Evolutionary conservation across 1,139 yeast species (phyloP), one percentile per base, ranked within the genome.

Genomic region (Torulaspora globosa): DNA sequence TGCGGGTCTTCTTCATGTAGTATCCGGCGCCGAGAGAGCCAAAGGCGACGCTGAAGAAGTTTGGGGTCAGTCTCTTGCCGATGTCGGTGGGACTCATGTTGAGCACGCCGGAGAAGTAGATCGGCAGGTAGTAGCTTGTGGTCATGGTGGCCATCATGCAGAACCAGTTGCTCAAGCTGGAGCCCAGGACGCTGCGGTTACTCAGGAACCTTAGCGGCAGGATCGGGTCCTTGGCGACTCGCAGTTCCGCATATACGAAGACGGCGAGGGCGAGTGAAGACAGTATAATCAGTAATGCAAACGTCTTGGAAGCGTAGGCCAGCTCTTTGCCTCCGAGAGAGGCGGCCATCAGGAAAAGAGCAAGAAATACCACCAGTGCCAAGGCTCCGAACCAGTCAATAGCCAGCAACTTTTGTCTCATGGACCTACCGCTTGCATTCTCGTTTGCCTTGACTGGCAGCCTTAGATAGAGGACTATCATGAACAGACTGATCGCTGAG

Each of bases 321-420:
- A 82, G 61, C 31, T 75, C 76, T 49, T 73, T 73, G 9, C 92
- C 90, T 3, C 84, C 89, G 44, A 83, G 69, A 0, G 88, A 78
- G 14, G 88, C 79, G 9, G 88, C 87, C 16, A 82, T 66, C 68
- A 87, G 73, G 53, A 75, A 67, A 30, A 73, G 58, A 18, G 74
- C 54, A 54, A 87, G 70, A 9, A 84, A 69, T 11, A 70, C 51
- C 36, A 86, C 83, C 60, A 85, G 70, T 19, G 79, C 68, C 23
- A 75, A 61, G 1, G 90, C 78, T 2, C 97, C 97, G 40, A 70
- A 65, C 68, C 87, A 79, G 62, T 89, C 97, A 32, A 89, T 78
- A 44, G 85, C 65, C 48, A 70, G 69, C 51, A 82, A 63, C 57
- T 75, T 75, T 47, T 72, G 71, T 31, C 36, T 43, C 57, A 62